Evolutionary conservation across 23 red algal species (phyloP).

Genomic region (Chondrus crispus): DNA sequence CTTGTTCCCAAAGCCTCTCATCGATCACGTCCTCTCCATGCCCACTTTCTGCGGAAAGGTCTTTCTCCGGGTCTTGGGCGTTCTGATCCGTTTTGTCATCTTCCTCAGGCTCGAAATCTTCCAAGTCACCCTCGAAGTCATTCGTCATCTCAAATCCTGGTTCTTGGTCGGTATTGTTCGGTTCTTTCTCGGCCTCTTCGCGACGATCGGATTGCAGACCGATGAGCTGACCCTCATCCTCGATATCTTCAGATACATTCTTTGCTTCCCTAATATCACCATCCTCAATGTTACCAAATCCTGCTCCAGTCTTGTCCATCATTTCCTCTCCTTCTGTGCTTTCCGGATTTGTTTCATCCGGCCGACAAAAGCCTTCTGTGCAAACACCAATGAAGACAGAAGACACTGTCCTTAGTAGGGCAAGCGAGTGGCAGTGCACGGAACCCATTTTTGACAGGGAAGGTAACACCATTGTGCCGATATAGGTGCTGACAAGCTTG

Average conservation of each 20-base stretch:
- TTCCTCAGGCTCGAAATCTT: conserved; percentile 22
- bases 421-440: conserved; percentile 24
- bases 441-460: background rate
- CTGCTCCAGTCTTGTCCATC: conserved; percentile 33
- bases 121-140: conserved; percentile 75
- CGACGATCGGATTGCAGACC: conserved; percentile 22
- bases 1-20: conserved; percentile 61
- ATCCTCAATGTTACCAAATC: conserved; percentile 74
- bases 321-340: background rate
- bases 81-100: conserved; percentile 2
- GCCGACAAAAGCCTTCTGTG: conserved; percentile 69
- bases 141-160: conserved; percentile 63
- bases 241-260: conserved; percentile 75
- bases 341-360: background rate
- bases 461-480: conserved; percentile 19
- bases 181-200: background rate
- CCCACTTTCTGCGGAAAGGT: conserved; percentile 38
- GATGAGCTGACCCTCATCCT: conserved; percentile 79
- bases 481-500: background rate
- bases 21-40: conserved; percentile 45
- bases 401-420: conserved; percentile 32
- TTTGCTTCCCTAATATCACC: conserved; percentile 56
- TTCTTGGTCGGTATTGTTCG: background rate
- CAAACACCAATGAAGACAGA: conserved; percentile 67
- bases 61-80: conserved; percentile 40